Evolutionary conservation across 495 filamentous ascomycete genomes (phyloP).

Genomic region (Clavariopsis aquatica): DNA sequence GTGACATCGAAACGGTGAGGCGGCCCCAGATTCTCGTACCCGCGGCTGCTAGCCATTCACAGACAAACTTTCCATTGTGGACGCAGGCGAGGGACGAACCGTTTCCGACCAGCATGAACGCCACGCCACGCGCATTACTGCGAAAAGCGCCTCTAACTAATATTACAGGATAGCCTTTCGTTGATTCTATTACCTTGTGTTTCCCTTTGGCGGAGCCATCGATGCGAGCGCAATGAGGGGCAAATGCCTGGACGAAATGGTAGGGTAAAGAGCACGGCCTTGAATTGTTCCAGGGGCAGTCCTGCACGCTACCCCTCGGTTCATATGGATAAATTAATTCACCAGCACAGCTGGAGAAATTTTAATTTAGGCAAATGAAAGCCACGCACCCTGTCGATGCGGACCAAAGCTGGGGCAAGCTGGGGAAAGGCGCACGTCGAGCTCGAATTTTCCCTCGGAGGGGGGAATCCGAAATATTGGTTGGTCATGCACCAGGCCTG

Average conservation of each 20-base stretch:
- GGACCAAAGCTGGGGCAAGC: not conserved
- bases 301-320: conserved; percentile 23
- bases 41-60: not conserved
- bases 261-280: not conserved
- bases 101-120: not conserved
- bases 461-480: conserved; percentile 15
- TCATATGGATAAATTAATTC: conserved; percentile 25
- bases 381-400: not conserved
- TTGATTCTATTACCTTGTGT: not conserved
- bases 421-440: too few relatives aligned
- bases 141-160: not conserved
- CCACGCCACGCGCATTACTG: not conserved
- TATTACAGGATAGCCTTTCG: too few relatives aligned
- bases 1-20: conserved; percentile 5
- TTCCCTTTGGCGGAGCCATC: not conserved
- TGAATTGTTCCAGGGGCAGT: not conserved
- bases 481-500: not conserved
- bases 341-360: not conserved
- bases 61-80: not conserved
- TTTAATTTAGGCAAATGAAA: not conserved
- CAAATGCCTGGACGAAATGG: not conserved
- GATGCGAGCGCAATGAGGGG: not conserved
- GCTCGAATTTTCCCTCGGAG: conserved; percentile 3
- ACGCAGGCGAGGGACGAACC: not conserved
- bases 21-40: conserved; percentile 11